phyloP scores from a whole-genome alignment of 2,329 filamentous ascomycete genomes.

The Colletotrichum noveboracense region DNA sequence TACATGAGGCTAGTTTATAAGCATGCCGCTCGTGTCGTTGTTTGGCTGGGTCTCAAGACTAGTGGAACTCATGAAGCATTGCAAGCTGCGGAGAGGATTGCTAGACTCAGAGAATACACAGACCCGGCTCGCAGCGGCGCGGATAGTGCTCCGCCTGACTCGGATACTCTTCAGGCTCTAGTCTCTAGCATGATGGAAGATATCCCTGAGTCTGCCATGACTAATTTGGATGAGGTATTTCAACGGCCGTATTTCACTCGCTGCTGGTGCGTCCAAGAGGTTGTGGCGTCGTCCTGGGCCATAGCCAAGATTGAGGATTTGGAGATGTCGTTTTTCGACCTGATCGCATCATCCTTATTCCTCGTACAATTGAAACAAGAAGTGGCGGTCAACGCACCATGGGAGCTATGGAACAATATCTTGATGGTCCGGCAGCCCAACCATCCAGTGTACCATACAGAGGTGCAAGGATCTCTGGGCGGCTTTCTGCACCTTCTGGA shows the following conservation, averaged over 20 bases:
- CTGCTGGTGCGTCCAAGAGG: slow-evolving; percentile 16
- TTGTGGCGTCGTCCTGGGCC: slow-evolving; percentile 1
- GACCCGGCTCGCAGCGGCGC: background rate
- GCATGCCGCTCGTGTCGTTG: slow-evolving; percentile 1
- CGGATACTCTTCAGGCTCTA: background rate
- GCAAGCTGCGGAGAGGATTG: slow-evolving; percentile 1
- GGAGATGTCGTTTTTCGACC: slow-evolving; percentile 16
- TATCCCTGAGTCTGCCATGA: slow-evolving; percentile 1
- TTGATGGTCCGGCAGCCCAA: background rate
- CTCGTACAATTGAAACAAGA: background rate
- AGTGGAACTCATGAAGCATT: slow-evolving; percentile 6
- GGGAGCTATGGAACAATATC: slow-evolving; percentile 11
- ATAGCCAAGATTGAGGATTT: slow-evolving; percentile 15
- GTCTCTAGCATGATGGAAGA: background rate
- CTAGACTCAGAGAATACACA: slow-evolving; percentile 6
- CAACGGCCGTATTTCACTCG: slow-evolving; percentile 7
- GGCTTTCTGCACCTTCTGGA: slow-evolving; percentile 8
- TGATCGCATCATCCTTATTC: background rate
- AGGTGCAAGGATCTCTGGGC: slow-evolving; percentile 1
- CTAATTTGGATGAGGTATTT: background rate
- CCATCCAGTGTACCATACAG: background rate
- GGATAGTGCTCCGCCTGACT: background rate
- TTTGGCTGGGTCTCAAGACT: slow-evolving; percentile 10
- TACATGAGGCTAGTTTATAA: slow-evolving; percentile 17
- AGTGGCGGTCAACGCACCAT: background rate